Percentiles rank a stretch among this genome's conserved stretches.
These are phyloP conservation scores for Linaria vulgaris DNA, from an alignment of 257 asterid genomes.

Conservation along the genomic window DNA sequence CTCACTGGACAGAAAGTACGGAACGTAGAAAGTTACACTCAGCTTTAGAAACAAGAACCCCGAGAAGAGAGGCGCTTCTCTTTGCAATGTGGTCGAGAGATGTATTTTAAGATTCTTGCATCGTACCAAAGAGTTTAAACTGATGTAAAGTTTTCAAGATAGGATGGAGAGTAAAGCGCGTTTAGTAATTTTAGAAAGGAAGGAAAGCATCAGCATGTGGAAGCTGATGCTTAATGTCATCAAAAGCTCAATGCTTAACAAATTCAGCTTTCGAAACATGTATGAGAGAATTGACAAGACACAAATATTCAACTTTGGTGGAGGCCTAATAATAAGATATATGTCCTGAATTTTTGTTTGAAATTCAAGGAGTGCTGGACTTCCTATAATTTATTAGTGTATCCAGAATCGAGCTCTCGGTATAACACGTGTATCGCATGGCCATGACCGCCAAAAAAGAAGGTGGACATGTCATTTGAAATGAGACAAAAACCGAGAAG, in stretches of 20 bases:
- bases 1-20: slow-evolving; percentile 25
- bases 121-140: neutral
- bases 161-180: too few relatives aligned
- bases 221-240: neutral
- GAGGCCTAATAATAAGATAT: neutral
- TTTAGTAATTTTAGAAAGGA: neutral
- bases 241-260: neutral
- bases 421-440: neutral
- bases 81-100: neutral
- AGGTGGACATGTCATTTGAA: slow-evolving; percentile 5
- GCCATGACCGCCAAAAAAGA: neutral
- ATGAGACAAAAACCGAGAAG: slow-evolving; percentile 4
- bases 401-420: slow-evolving; percentile 1
- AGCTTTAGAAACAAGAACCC: neutral
- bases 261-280: neutral
- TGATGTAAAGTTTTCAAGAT: neutral
- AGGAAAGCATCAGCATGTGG: neutral
- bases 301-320: neutral
- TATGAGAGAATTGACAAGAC: neutral
- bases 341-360: neutral
- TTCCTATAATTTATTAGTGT: neutral
- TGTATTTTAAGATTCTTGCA: neutral
- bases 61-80: neutral
- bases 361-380: neutral
- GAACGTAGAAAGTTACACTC: neutral